Base-by-base conservation (phyloP, 768 basidiomycete species). In the Leucosporidium yakuticum region DNA sequence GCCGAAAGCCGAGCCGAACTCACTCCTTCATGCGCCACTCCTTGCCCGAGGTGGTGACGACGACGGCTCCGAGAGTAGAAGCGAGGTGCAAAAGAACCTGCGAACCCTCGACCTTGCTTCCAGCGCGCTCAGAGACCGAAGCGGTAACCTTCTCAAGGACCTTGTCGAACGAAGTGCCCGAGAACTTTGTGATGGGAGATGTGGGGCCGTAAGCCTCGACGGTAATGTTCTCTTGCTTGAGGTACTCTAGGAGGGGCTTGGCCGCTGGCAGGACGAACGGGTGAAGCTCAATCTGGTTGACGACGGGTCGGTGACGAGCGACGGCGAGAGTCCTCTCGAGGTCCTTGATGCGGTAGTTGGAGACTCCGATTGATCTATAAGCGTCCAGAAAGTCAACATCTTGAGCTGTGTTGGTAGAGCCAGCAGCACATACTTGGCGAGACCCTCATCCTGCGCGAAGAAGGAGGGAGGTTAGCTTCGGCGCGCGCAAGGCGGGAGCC, bases 361-460 rank as follows among this genome's bases (percentile, higher is more conserved):
- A 77, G 2, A 82, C 78, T 4, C 81, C 81, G 68, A 82, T 80
- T 20, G 76, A 76, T 63, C 76, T 78, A 48, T 15, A 44, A 80
- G 77, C 36, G 81, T 74, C 4, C 84, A 34, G 21, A 1, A 2
- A 15, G 34, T 34, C 84, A 65, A 80, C 27, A 74, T 74, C 73
- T 85, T 80, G 48, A 84, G 78, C 50, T 82, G 19, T n/a, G 23
- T 2, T 5, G 6, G 5, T 36, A 9, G 5, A n/a, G 36, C 21
- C 5, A 23, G 34, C 4, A 39, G n/a, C 23, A 39, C 83, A 73
- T 88, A 86, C 83, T 88, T 83, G 8, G 79, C 83, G 57, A 61
- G 49, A 53, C 72, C 69, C 1, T 60, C 55, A 3, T 69, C 65
- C 44, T 63, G 79, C 62, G 87, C 77, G 62, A 77, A 82, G 27